These are phyloP conservation scores for Talaromyces stipitatus DNA, from an alignment of 495 filamentous ascomycete species.

Conservation along the genomic window DNA sequence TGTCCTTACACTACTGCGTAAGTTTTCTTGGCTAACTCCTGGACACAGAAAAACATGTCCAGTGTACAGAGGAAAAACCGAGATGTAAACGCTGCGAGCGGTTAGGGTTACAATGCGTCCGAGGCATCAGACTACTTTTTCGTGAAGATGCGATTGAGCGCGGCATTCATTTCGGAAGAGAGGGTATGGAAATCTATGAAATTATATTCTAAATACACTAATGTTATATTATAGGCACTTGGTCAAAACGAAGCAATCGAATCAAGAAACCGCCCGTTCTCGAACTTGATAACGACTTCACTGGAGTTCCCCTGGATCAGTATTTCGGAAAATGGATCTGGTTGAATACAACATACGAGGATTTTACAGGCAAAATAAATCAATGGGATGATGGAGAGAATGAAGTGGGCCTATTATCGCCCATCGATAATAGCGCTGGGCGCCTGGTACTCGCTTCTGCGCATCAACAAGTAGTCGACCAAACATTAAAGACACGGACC, in stretches of 20 bases:
- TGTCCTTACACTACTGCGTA: not conserved
- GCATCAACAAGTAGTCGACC: not conserved
- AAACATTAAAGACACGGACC: not conserved
- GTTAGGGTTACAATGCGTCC: constrained; percentile 6
- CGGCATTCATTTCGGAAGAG: constrained; percentile 12
- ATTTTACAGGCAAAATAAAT: constrained; percentile 1
- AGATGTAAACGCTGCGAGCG: constrained; percentile 11
- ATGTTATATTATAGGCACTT: not conserved
- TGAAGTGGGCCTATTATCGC: not conserved
- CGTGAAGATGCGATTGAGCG: constrained; percentile 16
- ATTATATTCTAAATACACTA: not conserved
- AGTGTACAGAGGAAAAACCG: constrained; percentile 14
- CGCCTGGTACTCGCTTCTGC: not conserved
- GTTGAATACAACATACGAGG: constrained; percentile 8
- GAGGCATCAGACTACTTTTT: constrained; percentile 12
- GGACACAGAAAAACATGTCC: constrained; percentile 11
- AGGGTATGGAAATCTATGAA: constrained; percentile 7
- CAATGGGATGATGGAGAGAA: not conserved
- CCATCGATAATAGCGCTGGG: not conserved
- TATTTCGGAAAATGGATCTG: constrained; percentile 13
- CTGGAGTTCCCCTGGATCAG: constrained; percentile 6
- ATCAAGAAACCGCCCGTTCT: constrained; percentile 3
- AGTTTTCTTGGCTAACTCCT: not conserved
- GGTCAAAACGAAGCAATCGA: constrained; percentile 5
- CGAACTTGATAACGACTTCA: constrained; percentile 3